Base-by-base conservation (phyloP, 2,329 filamentous ascomycete species). In the Venturia aucupariae region DNA sequence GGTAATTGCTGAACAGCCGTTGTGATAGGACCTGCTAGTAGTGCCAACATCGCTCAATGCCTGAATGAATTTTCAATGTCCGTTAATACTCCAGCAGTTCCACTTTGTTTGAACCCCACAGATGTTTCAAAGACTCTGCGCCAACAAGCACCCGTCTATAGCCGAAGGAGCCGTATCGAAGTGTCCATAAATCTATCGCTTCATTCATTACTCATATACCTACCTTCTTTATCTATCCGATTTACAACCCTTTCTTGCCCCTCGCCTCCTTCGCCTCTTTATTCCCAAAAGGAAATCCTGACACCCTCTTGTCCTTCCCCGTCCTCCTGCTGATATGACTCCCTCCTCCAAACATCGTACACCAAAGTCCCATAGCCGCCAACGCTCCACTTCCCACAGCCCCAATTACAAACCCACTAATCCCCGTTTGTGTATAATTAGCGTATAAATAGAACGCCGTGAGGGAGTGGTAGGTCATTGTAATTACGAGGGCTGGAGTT, bases 241-340 rank as follows among this genome's bases (percentile, higher is more conserved):
- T 2, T 22, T 35, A 57, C 3, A 57, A 35, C 15, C 30, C 27
- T 30, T 57, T 57, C 27, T 19, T 54, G 24, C 48, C 51, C 13
- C 51, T 55, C 17, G 51, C 51, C 51, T 55, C 51, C 17, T 35
- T 55, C 48, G 83, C 81, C 72, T 84, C 82, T 5, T 69, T 70
- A 69, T 89, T 89, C 68, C 78, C 78, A 72, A 90, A 89, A 3
- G 86, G 86, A 69, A 84, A 90, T 13, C 84, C 85, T 66, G 81
- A 81, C 32, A 81, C 87, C 71, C 86, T 78, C 79, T 88, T 88
- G 71, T 89, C 87, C 41, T 82, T 84, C 0, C 86, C 86, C 1
- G 85, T 88, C 74, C 80, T 84, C 71, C 82, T 80, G 70, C 81
- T 85, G 64, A 88, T 83, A 66, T 79, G 76, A 1, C 84, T 83